A percentile compares a stretch with the other conserved stretches of the same genome.
phyloP scores from a whole-genome alignment of 2,329 filamentous ascomycete species.

The Alternaria sp. region DNA sequence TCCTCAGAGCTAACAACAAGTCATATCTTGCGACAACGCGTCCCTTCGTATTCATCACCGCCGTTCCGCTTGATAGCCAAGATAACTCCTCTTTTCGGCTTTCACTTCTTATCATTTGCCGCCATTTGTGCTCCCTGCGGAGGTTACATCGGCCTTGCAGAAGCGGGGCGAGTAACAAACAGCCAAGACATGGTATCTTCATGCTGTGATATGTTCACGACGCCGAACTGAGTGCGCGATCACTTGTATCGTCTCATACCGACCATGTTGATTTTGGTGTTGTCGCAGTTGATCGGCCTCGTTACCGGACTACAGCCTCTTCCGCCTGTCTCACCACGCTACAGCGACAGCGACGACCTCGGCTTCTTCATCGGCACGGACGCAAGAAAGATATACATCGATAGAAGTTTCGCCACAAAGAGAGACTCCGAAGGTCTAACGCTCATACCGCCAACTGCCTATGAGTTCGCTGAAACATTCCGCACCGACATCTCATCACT shows the following conservation, averaged over 20 bases:
- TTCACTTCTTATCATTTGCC: not conserved
- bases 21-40: not conserved
- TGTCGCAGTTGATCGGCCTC: not conserved
- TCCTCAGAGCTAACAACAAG: not conserved
- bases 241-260: not conserved
- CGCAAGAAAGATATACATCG: slow-evolving; percentile 52
- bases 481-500: slow-evolving; percentile 52
- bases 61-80: not conserved
- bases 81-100: not conserved
- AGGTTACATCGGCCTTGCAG: slow-evolving; percentile 16
- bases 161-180: slow-evolving; percentile 10
- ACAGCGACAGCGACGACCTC: slow-evolving; percentile 10
- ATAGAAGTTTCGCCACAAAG: slow-evolving; percentile 46
- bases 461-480: slow-evolving; percentile 59
- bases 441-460: slow-evolving; percentile 58
- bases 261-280: not conserved
- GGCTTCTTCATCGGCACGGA: slow-evolving; percentile 32
- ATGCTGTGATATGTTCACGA: not conserved
- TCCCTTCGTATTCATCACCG: not conserved
- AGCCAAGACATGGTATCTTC: slow-evolving; percentile 5
- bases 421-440: slow-evolving; percentile 57
- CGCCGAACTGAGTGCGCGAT: not conserved
- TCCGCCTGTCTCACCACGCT: slow-evolving; percentile 45
- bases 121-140: not conserved
- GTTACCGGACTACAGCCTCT: slow-evolving; percentile 47